These are phyloP conservation scores for Dorcoceras hygrometricum DNA, from an alignment of 257 asterid genomes.

Conservation along the genomic window DNA sequence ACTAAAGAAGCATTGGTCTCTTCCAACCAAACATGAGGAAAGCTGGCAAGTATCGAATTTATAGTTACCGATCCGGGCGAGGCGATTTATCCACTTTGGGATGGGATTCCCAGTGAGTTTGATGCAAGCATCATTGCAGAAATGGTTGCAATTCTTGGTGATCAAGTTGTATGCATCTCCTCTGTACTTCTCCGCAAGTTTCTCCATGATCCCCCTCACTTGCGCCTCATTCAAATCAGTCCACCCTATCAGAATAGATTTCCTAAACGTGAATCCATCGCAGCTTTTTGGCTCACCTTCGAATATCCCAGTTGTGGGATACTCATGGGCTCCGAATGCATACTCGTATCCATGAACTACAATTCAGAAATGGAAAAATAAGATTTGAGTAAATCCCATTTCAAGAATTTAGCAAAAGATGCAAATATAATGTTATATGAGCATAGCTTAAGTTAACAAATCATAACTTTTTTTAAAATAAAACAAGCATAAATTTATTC, in stretches of 20 bases:
- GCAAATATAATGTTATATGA: background rate
- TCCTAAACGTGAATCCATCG: slow-evolving; percentile 52
- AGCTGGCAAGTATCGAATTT: background rate
- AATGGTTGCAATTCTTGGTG: slow-evolving; percentile 68
- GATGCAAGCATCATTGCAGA: slow-evolving; percentile 55
- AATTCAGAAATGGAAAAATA: background rate
- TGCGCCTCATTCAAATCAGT: slow-evolving; percentile 39
- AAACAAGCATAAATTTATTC: too few species aligned
- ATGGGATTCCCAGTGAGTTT: slow-evolving; percentile 48
- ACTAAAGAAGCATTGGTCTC: background rate
- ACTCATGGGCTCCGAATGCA: slow-evolving; percentile 69
- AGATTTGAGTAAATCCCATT: background rate
- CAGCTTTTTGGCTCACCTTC: slow-evolving; percentile 58
- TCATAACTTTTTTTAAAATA: too few species aligned
- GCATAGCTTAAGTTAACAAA: background rate
- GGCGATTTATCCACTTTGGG: slow-evolving; percentile 74
- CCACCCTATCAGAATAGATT: slow-evolving; percentile 57
- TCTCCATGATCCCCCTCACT: slow-evolving; percentile 44
- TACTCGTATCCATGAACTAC: slow-evolving; percentile 69
- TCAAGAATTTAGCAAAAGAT: background rate
- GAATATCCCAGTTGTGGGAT: slow-evolving; percentile 60
- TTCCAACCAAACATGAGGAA: background rate
- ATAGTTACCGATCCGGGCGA: slow-evolving; percentile 53
- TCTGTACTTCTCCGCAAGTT: slow-evolving; percentile 40
- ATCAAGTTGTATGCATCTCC: slow-evolving; percentile 61